A percentile compares a stretch with the other conserved stretches of the same genome.
phyloP scores from a whole-genome alignment of 306 rosid genomes.

The Herpetospermum pedunculosum region DNA sequence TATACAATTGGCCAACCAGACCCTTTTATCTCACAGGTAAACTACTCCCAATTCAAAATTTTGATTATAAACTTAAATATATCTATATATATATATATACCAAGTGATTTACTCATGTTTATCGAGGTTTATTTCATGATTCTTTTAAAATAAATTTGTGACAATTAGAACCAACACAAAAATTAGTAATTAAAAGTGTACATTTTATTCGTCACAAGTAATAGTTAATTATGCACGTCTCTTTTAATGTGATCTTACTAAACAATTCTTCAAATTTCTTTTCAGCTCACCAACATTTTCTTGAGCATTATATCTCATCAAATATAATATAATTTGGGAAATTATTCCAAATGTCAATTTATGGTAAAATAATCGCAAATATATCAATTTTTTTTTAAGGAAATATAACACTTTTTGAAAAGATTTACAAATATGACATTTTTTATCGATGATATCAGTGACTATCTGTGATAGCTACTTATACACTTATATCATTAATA shows the following conservation, averaged over 20 bases:
- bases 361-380: no score
- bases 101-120: background rate
- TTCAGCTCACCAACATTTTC: background rate
- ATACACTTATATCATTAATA: no score
- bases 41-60: background rate
- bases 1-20: conserved; percentile 43
- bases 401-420: no score
- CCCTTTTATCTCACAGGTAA: conserved; percentile 41
- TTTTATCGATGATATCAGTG: no score
- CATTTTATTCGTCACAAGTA: background rate
- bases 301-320: background rate
- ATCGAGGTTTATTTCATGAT: background rate
- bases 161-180: background rate
- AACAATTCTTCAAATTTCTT: background rate
- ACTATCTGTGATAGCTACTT: no score
- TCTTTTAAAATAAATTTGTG: background rate
- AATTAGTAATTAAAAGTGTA: background rate
- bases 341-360: no score
- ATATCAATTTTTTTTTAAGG: no score
- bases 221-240: background rate
- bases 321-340: background rate
- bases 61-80: background rate
- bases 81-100: no score
- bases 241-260: background rate
- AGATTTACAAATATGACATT: no score